These are phyloP conservation scores for Saitoella complicata DNA, from an alignment of 805 yeast genomes.

Conservation along the genomic window DNA sequence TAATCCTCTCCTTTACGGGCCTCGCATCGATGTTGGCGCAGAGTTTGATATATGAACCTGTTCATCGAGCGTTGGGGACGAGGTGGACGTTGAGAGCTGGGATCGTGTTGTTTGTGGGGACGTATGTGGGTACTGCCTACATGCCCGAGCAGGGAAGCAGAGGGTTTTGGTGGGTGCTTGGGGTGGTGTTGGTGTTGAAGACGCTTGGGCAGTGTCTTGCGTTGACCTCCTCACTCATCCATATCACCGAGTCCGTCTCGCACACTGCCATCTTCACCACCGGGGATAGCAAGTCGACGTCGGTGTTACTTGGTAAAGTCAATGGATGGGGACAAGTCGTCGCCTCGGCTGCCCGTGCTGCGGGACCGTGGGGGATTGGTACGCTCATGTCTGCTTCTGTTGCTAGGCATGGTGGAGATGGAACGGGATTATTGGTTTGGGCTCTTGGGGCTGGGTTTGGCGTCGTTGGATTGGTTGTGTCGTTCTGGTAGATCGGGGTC, in stretches of 20 bases:
- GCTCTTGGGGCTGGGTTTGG: too few relatives aligned
- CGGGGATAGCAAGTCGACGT: slow-evolving; percentile 34
- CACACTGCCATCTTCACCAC: slow-evolving; percentile 19
- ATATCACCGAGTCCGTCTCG: slow-evolving; percentile 25
- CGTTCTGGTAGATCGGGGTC: too few relatives aligned
- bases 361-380: slow-evolving; percentile 28
- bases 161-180: slow-evolving; percentile 3
- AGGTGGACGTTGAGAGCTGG: slow-evolving; percentile 28
- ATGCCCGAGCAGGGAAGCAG: slow-evolving; percentile 14
- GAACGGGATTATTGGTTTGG: too few relatives aligned
- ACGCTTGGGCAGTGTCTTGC: slow-evolving; percentile 31
- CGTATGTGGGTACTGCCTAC: slow-evolving; percentile 33
- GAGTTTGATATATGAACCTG: slow-evolving; percentile 38
- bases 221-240: slow-evolving; percentile 36
- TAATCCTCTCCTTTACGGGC: slow-evolving; percentile 36
- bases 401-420: too few relatives aligned
- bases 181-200: slow-evolving; percentile 19
- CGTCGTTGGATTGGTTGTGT: too few relatives aligned
- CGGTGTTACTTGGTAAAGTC: slow-evolving; percentile 27
- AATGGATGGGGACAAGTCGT: slow-evolving; percentile 42
- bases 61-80: slow-evolving; percentile 24
- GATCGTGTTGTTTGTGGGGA: slow-evolving; percentile 28
- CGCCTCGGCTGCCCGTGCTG: slow-evolving; percentile 37
- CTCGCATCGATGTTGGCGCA: slow-evolving; percentile 31
- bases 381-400: too few relatives aligned